Base-by-base conservation (phyloP, 1,139 yeast species). In the Hanseniaspora uvarum region DNA sequence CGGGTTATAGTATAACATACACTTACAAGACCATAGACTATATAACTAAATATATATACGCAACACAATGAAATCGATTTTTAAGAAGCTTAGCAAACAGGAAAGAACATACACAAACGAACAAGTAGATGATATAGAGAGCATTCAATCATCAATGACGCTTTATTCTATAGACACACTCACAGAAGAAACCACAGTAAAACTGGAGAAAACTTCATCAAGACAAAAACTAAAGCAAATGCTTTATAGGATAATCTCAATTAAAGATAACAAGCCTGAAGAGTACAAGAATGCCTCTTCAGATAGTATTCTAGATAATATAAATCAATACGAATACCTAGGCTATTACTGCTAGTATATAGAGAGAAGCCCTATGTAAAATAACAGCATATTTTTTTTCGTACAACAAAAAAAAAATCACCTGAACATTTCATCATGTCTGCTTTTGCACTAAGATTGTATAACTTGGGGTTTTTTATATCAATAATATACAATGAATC, bases 241-340 rank as follows among this genome's bases (percentile, higher is more conserved):
- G 46, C 18, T 44, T 10, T 31, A 6, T 11, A 44, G 31, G 26
- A 44, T 44, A 2, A 44, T 44, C 3, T 31, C 46, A 2, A 16
- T 44, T 4, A 44, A 31, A n/a, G 46, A 44, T 5, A 31, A 31
- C 19, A 44, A 44, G 5, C 3, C 28, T 21, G 36, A 31, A 5
- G 46, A 31, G 10, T 21, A 31, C 18, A 30, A 43, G 12, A 30
- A 30, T 12, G 46, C 37, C 10, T 43, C 46, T 19, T 31, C 46
- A 12, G 46, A 44, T 12, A 44, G 46, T 10, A 18, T 43, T 10
- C 34, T 43, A 12, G 24, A 28, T 1, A 43, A 31, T 16, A 14
- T 44, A 19, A 44, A 44, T 14, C 46, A 44, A 19, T 44, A 44
- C 37, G 46, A 44, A 16, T 44, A 44, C 24, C 16, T 44, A 19